Evolutionary conservation across 805 yeast genomes (phyloP).

Genomic region (Zygoascus tannicola): DNA sequence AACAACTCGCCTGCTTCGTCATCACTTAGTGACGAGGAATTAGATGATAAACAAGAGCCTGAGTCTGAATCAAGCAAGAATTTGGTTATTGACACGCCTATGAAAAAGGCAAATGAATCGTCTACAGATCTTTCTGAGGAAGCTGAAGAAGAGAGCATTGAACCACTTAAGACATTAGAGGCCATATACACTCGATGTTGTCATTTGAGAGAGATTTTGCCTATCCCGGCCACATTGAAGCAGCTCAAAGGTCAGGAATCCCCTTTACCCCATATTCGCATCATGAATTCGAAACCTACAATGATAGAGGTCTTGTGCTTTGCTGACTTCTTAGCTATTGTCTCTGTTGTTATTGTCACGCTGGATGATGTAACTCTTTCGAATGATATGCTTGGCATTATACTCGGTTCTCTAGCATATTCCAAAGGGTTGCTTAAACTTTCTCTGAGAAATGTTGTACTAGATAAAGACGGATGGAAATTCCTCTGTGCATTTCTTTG

Average conservation of each 20-base stretch:
- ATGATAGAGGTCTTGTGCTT: constrained; percentile 80
- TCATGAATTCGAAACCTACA: constrained; percentile 84
- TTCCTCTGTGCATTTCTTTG: constrained; percentile 40
- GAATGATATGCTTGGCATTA: constrained; percentile 62
- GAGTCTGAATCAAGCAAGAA: neutral
- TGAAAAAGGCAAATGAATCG: constrained; percentile 7
- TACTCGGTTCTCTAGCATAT: constrained; percentile 61
- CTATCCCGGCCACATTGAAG: constrained; percentile 80
- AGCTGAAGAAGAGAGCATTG: constrained; percentile 28
- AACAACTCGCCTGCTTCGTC: constrained; percentile 1
- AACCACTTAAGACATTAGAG: constrained; percentile 39
- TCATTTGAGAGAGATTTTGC: constrained; percentile 82
- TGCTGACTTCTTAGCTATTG: constrained; percentile 78
- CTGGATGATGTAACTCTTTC: constrained; percentile 74
- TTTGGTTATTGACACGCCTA: constrained; percentile 15
- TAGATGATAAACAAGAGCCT: constrained; percentile 21
- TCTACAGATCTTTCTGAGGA: constrained; percentile 2
- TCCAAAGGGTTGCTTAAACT: constrained; percentile 62
- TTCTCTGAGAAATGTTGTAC: constrained; percentile 68
- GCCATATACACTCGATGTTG: constrained; percentile 85
- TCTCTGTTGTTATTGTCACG: constrained; percentile 66
- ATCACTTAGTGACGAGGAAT: constrained; percentile 11
- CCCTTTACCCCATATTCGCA: constrained; percentile 61
- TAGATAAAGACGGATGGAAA: constrained; percentile 69
- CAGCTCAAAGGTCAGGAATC: constrained; percentile 70